Base-by-base conservation (phyloP, 192 early-diverging fungal genomes). In the Diversispora eburnea region DNA sequence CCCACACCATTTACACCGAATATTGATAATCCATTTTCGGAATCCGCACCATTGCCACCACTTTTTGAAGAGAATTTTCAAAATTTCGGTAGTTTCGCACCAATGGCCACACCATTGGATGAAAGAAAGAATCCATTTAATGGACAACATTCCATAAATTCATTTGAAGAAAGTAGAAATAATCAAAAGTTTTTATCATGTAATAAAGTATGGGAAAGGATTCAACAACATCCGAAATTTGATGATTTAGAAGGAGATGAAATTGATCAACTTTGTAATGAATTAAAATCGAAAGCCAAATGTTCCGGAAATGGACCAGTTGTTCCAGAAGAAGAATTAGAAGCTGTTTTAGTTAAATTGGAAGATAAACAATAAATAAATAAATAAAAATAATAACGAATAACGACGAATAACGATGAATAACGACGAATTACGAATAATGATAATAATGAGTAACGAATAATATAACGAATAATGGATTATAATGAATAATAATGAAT, bases 241-340 rank as follows among this genome's bases (percentile, higher is more conserved):
- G 87, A 88, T 59, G 85, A 85, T 58, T 78, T 82, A 3, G 82
- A 86, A 59, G 82, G 84, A 58, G 82, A 84, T 60, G 83, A 85
- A 42, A 77, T 84, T 10, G 76, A 79, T 56, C 56, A 75, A 51
- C 67, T 88, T 8, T 88, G 87, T 41, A 56, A 52, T 52, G 82
- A 85, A 51, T 62, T 88, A 51, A 84, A 86, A 61, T 61, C 78
- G 13, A 86, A 84, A 76, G 85, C 87, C 19, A 85, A 78, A 72
- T 88, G 85, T 69, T 85, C 87, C 49, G 87, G 85, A 22, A 76
- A 83, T 60, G 87, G 85, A 2, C 82, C 85, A n/a, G 82, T 86
- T 6, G 82, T 88, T 68, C 48, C 81, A 1, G 72, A 79, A 20
- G 80, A 82, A 60, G 77, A 82, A n/a, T 75, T 83, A 12, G 69